These are phyloP conservation scores for Suhomyces xylopsoci DNA, from an alignment of 805 yeast genomes.

Conservation along the genomic window DNA sequence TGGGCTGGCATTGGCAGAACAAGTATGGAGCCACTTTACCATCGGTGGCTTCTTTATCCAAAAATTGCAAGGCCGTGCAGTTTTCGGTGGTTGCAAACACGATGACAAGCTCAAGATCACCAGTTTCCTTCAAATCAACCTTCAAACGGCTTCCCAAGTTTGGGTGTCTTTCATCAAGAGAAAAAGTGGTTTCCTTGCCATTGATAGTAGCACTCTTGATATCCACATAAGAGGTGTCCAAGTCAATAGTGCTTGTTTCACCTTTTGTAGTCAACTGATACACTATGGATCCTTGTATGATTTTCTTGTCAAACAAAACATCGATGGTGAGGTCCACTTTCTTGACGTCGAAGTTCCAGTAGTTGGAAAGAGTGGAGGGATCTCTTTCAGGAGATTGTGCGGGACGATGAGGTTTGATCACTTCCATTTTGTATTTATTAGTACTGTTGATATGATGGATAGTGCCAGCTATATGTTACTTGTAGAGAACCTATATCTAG, in stretches of 20 bases:
- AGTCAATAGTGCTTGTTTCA: constrained; percentile 9
- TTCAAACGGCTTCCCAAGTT: constrained; percentile 27
- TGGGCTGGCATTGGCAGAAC: constrained; percentile 37
- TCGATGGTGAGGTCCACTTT: constrained; percentile 19
- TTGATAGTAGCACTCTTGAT: constrained; percentile 19
- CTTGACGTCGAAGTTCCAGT: constrained; percentile 18
- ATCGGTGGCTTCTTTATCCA: constrained; percentile 18
- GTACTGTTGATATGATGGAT: not conserved
- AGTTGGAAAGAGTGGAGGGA: constrained; percentile 61
- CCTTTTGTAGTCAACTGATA: constrained; percentile 14
- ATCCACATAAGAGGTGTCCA: constrained; percentile 28
- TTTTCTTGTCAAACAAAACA: constrained; percentile 23
- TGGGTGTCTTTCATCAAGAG: constrained; percentile 11
- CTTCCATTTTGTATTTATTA: constrained; percentile 6
- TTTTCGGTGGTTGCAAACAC: constrained; percentile 26
- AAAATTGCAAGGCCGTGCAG: constrained; percentile 35
- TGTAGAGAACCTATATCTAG: not conserved
- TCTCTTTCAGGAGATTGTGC: constrained; percentile 54
- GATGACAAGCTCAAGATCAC: constrained; percentile 10
- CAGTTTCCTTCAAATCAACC: constrained; percentile 10
- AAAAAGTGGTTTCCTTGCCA: constrained; percentile 11
- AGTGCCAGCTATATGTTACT: not conserved
- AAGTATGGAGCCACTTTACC: constrained; percentile 34
- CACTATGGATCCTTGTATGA: constrained; percentile 21
- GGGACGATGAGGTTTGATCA: constrained; percentile 26